Evolutionary conservation across 2,329 filamentous ascomycete genomes (phyloP).

Genomic region (Berkeleyomyces basicola): DNA sequence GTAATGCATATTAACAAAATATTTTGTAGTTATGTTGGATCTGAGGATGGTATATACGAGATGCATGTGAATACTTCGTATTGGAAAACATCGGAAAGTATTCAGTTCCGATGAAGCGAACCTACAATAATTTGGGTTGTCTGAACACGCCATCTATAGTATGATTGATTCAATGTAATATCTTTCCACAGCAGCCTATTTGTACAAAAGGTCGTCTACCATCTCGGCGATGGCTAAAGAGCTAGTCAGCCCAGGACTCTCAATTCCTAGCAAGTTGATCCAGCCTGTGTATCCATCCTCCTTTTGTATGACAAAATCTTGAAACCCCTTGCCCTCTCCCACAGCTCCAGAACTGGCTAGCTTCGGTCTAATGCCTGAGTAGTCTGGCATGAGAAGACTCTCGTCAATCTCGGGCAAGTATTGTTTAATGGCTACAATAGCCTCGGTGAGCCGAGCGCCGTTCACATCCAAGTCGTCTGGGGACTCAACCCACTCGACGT

Average conservation of each 20-base stretch:
- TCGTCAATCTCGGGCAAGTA: conserved; percentile 65
- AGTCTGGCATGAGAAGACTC: conserved; percentile 56
- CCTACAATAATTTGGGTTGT: neutral
- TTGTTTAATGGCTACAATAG: conserved; percentile 55
- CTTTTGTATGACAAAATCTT: conserved; percentile 66
- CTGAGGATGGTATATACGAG: conserved; percentile 62
- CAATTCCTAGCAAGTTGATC: conserved; percentile 81
- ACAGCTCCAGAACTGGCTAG: conserved; percentile 44
- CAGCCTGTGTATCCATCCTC: conserved; percentile 70
- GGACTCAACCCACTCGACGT: conserved; percentile 78
- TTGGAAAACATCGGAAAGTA: conserved; percentile 41
- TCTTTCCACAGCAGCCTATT: conserved; percentile 13
- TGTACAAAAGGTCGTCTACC: conserved; percentile 40
- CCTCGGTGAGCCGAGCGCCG: conserved; percentile 42
- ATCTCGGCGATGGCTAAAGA: conserved; percentile 69
- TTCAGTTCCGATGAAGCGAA: conserved; percentile 31
- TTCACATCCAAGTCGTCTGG: conserved; percentile 56
- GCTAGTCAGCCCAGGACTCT: conserved; percentile 83
- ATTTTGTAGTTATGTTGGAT: conserved; percentile 38
- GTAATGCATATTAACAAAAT: neutral
- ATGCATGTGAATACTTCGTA: conserved; percentile 47
- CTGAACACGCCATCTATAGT: neutral
- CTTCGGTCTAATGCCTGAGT: conserved; percentile 86
- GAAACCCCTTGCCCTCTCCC: conserved; percentile 49
- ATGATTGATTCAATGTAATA: neutral